Conservation (phyloP, 2,329 filamentous ascomycete genomes). For the Bimuria novae-zelandiae region DNA sequence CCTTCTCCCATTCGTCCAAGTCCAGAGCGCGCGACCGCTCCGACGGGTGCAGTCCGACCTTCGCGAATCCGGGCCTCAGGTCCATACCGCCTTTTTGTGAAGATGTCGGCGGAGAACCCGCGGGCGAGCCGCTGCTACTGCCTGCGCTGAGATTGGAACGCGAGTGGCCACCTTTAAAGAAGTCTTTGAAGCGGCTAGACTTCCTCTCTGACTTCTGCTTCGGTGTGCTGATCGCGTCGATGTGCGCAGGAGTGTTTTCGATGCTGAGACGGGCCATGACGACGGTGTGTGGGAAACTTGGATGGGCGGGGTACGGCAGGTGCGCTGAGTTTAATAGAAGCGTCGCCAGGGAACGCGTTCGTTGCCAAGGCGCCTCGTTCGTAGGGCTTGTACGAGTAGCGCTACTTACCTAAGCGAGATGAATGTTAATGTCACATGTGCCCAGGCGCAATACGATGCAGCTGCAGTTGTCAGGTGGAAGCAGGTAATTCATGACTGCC, state of each 20-base stretch:
- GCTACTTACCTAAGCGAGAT: slow-evolving; percentile 1
- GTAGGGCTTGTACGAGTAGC: neutral
- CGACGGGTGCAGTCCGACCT: slow-evolving; percentile 3
- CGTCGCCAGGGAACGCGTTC: neutral
- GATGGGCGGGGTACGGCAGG: neutral
- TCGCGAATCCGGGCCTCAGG: neutral
- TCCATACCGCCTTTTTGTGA: neutral
- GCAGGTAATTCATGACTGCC: neutral
- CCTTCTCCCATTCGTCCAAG: neutral
- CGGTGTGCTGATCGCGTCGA: neutral
- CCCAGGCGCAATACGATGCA: neutral
- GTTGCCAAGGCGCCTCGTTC: neutral
- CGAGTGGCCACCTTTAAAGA: slow-evolving; percentile 8
- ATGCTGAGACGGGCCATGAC: slow-evolving; percentile 10
- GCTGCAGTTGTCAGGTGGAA: neutral
- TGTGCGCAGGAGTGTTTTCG: slow-evolving; percentile 7
- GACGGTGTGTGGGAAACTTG: neutral
- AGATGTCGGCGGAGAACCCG: neutral
- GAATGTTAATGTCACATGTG: neutral
- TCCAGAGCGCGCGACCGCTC: neutral
- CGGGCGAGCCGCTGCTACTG: neutral
- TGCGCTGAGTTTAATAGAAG: neutral
- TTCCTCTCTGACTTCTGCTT: neutral
- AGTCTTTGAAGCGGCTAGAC: slow-evolving; percentile 4
- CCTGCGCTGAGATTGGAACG: neutral